These are phyloP conservation scores for Pseudopyricularia cyperi DNA, from an alignment of 2,329 filamentous ascomycete genomes.

Conservation along the genomic window DNA sequence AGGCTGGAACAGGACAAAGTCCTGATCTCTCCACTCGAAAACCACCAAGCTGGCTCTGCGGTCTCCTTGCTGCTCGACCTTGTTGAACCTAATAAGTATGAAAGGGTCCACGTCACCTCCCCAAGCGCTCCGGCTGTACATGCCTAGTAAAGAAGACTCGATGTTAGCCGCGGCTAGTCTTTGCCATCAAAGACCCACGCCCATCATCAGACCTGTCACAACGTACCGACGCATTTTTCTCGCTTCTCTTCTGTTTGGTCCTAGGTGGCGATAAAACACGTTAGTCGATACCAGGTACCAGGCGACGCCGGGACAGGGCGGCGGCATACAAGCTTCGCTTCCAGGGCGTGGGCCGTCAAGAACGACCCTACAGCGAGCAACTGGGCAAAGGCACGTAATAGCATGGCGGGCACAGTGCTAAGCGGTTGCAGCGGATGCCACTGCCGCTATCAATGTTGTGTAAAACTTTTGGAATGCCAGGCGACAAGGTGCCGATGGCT, in stretches of 20 bases:
- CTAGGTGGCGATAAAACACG: slow-evolving; percentile 28
- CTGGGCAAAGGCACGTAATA: slow-evolving; percentile 21
- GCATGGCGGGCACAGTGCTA: neutral
- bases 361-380: slow-evolving; percentile 39
- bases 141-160: slow-evolving; percentile 40
- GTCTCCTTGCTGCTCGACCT: slow-evolving; percentile 48
- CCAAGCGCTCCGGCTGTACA: slow-evolving; percentile 88
- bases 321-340: slow-evolving; percentile 37
- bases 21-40: slow-evolving; percentile 86
- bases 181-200: neutral
- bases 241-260: slow-evolving; percentile 63
- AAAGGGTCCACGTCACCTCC: slow-evolving; percentile 79
- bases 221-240: slow-evolving; percentile 61
- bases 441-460: neutral
- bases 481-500: too few relatives aligned
- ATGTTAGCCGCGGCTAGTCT: neutral
- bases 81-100: slow-evolving; percentile 69
- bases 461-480: neutral
- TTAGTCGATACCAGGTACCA: neutral
- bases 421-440: neutral
- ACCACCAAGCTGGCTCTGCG: slow-evolving; percentile 74
- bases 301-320: neutral
- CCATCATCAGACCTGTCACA: neutral
- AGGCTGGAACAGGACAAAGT: slow-evolving; percentile 59
- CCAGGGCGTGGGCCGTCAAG: slow-evolving; percentile 40